Percentiles rank a stretch among this genome's conserved stretches.
phyloP scores from a whole-genome alignment of 2,329 filamentous ascomycete genomes.

The Colletotrichum ledebouriae region DNA sequence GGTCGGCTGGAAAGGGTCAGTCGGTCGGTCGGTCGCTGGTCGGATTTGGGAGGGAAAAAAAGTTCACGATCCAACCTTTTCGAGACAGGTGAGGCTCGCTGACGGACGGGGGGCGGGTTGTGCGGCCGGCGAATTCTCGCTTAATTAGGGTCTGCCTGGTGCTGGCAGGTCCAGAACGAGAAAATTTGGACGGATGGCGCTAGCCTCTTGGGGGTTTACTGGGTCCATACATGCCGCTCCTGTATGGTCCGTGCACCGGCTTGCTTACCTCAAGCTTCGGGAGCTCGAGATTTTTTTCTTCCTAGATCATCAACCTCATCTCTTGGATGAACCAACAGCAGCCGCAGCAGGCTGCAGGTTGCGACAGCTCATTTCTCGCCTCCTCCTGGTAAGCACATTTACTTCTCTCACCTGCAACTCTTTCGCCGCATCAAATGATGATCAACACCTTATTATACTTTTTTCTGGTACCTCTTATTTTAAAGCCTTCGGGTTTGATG shows the following conservation, averaged over 20 bases:
- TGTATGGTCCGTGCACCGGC: slow-evolving; percentile 23
- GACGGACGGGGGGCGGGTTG: slow-evolving; percentile 46
- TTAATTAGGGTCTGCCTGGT: slow-evolving; percentile 58
- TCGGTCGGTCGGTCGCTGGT: slow-evolving; percentile 42
- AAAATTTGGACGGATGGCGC: slow-evolving; percentile 25
- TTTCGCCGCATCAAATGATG: slow-evolving; percentile 71
- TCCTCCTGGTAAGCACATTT: slow-evolving; percentile 52
- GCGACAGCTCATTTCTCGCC: background rate
- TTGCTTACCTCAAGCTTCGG: slow-evolving; percentile 39
- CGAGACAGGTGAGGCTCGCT: slow-evolving; percentile 34
- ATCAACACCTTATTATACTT: slow-evolving; percentile 71
- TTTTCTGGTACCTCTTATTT: slow-evolving; percentile 99
- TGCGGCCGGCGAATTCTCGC: slow-evolving; percentile 60
- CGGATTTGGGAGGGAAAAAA: slow-evolving; percentile 37
- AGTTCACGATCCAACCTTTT: slow-evolving; percentile 39
- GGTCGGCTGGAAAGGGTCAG: slow-evolving; percentile 43
- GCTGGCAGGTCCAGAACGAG: background rate
- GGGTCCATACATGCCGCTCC: background rate
- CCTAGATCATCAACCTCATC: slow-evolving; percentile 21
- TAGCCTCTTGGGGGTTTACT: background rate
- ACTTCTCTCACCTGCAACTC: slow-evolving; percentile 23
- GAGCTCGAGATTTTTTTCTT: slow-evolving; percentile 38
- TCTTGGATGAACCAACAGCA: slow-evolving; percentile 9
- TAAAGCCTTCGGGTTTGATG: slow-evolving; percentile 79
- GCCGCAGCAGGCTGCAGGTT: slow-evolving; percentile 1